A percentile compares a stretch with the other conserved stretches of the same genome.
phyloP scores from a whole-genome alignment of 331 rosid species.

The Quercus lobata region DNA sequence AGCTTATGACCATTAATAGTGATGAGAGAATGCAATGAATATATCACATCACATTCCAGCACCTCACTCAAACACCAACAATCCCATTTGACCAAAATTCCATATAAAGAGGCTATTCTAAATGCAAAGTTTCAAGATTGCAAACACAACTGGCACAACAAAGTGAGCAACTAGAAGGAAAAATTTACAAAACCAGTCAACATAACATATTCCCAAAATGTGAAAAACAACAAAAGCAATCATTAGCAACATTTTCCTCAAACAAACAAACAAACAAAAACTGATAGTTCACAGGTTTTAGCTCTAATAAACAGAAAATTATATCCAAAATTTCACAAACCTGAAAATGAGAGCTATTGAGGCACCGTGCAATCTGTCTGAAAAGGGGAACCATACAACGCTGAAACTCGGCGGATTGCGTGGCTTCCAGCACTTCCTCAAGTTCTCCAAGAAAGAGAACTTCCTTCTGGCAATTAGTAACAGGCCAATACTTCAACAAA shows the following conservation, averaged over 20 bases:
- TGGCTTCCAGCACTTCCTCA: constrained; percentile 96
- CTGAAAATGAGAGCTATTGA: constrained; percentile 94
- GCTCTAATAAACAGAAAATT: background rate
- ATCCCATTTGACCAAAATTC: background rate
- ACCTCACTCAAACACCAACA: background rate
- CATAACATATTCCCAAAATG: no score
- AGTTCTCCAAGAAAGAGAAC: constrained; percentile 94
- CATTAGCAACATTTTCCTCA: no score
- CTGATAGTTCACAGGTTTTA: background rate
- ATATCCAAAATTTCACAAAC: constrained; percentile 32
- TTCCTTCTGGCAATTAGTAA: constrained; percentile 92
- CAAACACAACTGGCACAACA: no score
- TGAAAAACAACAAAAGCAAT: no score
- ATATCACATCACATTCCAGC: background rate
- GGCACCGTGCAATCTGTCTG: constrained; percentile 88
- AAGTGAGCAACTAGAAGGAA: no score
- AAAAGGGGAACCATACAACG: constrained; percentile 96
- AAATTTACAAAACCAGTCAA: background rate
- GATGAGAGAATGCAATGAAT: background rate
- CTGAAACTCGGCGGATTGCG: constrained; percentile 84
- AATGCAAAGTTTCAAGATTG: no score
- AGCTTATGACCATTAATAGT: no score
- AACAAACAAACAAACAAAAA: background rate
- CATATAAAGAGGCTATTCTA: background rate
- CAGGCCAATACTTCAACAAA: constrained; percentile 89